phyloP scores from a whole-genome alignment of 2,329 filamentous ascomycete genomes.

The Penicillium sp. region DNA sequence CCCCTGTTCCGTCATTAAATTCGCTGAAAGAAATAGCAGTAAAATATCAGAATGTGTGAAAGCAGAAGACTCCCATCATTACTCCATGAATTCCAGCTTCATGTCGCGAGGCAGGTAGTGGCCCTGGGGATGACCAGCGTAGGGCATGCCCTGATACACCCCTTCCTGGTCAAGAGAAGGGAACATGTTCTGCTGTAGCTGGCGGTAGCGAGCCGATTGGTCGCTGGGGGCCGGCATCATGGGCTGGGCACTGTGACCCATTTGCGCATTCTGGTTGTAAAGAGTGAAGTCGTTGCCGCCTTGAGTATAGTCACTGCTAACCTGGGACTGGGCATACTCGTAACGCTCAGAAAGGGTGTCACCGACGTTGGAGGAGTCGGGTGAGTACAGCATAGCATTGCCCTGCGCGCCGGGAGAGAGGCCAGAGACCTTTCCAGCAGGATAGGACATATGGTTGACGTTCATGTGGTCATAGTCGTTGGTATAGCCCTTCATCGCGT shows the following conservation, averaged over 20 bases:
- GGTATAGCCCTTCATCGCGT: conserved; percentile 18
- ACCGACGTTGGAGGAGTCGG: conserved; percentile 23
- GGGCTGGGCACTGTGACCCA: conserved; percentile 1
- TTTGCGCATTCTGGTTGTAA: conserved; percentile 17
- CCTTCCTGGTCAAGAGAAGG: conserved; percentile 20
- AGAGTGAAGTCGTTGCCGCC: conserved; percentile 30
- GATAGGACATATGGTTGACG: conserved; percentile 11
- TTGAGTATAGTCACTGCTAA: conserved; percentile 8
- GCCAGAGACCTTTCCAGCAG: conserved; percentile 18
- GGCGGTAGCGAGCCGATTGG: conserved; percentile 11
- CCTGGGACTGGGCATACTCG: conserved; percentile 14
- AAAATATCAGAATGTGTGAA: background rate
- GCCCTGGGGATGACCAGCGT: conserved; percentile 16
- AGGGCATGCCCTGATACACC: conserved; percentile 13
- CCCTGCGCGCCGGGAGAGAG: conserved; percentile 31
- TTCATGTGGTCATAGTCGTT: conserved; percentile 19
- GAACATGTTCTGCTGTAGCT: conserved; percentile 23
- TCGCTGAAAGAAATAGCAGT: conserved; percentile 7
- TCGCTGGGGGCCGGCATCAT: conserved; percentile 9
- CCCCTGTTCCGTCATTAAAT: conserved; percentile 9
- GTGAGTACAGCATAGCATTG: conserved; percentile 33
- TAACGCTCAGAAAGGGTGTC: conserved; percentile 26
- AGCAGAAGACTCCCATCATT: background rate
- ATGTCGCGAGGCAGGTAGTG: conserved; percentile 15
- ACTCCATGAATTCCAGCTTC: conserved; percentile 22